Percentiles rank a stretch among this genome's conserved stretches.
Evolutionary conservation across 164 flowering plant species (phyloP).

Genomic region (Berberis thunbergii): DNA sequence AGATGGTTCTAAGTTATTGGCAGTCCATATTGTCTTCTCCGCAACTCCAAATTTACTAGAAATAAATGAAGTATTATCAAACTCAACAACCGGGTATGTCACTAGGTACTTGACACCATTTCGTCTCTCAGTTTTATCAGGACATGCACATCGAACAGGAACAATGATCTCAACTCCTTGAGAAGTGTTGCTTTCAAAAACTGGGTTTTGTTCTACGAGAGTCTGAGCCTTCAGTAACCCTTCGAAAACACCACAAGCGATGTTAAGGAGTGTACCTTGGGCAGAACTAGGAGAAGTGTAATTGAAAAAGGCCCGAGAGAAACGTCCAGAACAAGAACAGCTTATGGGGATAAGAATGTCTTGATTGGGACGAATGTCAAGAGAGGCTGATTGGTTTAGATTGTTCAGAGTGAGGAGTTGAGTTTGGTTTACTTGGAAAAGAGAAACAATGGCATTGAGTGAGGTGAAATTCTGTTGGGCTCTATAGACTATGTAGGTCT

Average conservation of each 20-base stretch:
- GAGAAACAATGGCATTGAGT: neutral
- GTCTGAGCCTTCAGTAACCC: constrained; percentile 26
- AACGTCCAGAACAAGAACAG: constrained; percentile 29
- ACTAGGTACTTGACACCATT: constrained; percentile 29
- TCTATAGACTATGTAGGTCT: constrained; percentile 40
- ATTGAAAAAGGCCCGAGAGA: constrained; percentile 21
- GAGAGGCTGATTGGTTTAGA: constrained; percentile 10
- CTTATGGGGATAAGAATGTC: constrained; percentile 37
- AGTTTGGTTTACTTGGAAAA: neutral
- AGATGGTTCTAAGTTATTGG: constrained; percentile 19
- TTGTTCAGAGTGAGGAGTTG: constrained; percentile 26
- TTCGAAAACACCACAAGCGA: constrained; percentile 35
- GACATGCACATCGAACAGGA: constrained; percentile 48
- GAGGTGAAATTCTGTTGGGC: constrained; percentile 18
- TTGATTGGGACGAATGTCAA: constrained; percentile 17
- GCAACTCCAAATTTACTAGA: constrained; percentile 22
- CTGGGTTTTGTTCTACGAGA: constrained; percentile 20
- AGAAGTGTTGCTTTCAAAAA: neutral
- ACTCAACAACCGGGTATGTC: constrained; percentile 34
- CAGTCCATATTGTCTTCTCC: constrained; percentile 20
- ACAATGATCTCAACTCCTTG: constrained; percentile 14
- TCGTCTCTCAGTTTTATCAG: constrained; percentile 6
- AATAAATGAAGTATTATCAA: constrained; percentile 16
- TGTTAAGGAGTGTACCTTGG: neutral
- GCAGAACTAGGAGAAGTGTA: constrained; percentile 16